phyloP scores from a whole-genome alignment of 2,329 filamentous ascomycete species.

The Neofusicoccum cordaticola region DNA sequence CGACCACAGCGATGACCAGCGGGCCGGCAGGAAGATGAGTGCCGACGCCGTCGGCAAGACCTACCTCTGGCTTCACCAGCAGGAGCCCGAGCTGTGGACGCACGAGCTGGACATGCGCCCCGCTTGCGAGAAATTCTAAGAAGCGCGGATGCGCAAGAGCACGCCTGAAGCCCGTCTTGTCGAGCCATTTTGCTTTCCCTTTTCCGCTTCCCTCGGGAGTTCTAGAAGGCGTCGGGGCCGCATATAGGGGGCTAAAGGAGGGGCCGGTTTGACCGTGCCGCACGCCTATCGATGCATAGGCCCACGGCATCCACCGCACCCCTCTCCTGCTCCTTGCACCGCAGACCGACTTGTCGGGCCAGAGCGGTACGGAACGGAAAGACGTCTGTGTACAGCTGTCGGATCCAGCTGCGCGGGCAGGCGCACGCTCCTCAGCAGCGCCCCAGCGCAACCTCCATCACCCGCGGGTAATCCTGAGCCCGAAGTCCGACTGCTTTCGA shows the following conservation, averaged over 20 bases:
- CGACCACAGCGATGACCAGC: conserved; percentile 48
- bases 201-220: neutral
- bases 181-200: neutral
- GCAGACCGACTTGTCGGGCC: neutral
- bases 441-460: neutral
- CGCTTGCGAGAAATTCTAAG: conserved; percentile 49
- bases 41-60: conserved; percentile 58
- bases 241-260: neutral
- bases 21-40: conserved; percentile 55
- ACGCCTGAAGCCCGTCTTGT: neutral
- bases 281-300: neutral
- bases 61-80: conserved; percentile 52
- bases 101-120: conserved; percentile 54
- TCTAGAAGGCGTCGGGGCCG: conserved; percentile 1
- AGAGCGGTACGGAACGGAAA: conserved; percentile 4
- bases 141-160: neutral
- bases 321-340: neutral
- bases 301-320: conserved; percentile 1
- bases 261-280: neutral
- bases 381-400: neutral
- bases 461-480: neutral
- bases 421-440: neutral
- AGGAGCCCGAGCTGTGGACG: conserved; percentile 51
- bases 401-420: neutral
- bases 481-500: neutral